Evolutionary conservation across 78 protist genomes (phyloP).

Genomic region (Bodo saltans): DNA sequence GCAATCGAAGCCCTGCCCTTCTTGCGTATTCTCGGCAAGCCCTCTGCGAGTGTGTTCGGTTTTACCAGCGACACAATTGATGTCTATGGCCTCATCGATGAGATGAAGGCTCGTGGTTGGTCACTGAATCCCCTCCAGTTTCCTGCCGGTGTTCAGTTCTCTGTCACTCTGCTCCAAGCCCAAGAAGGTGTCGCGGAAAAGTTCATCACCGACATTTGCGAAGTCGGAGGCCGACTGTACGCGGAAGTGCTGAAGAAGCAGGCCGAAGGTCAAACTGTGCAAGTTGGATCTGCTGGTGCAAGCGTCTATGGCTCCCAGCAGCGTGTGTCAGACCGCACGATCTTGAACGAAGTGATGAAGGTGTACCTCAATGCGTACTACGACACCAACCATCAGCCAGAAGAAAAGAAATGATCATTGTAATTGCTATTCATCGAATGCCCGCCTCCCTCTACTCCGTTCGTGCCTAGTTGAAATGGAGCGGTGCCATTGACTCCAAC

Average conservation of each 20-base stretch:
- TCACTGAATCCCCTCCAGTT: conserved; percentile 24
- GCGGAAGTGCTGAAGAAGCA: background rate
- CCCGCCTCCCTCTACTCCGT: too few relatives aligned
- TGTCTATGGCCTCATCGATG: conserved; percentile 33
- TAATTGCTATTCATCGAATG: too few relatives aligned
- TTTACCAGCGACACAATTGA: background rate
- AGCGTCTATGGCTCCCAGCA: conserved; percentile 9
- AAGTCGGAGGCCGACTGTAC: background rate
- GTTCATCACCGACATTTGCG: background rate
- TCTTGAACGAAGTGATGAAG: background rate
- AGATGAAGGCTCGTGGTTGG: conserved; percentile 39
- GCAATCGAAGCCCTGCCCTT: background rate
- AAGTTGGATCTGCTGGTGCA: background rate
- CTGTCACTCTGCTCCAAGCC: conserved; percentile 25
- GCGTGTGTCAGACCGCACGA: conserved; percentile 6
- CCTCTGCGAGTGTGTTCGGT: conserved; percentile 19
- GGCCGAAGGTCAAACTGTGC: background rate
- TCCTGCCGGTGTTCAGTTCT: conserved; percentile 32
- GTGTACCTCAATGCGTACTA: conserved; percentile 11
- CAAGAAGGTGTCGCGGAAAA: background rate
- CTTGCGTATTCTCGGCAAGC: conserved; percentile 29
- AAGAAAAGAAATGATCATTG: too few relatives aligned
- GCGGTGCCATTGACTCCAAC: too few relatives aligned
- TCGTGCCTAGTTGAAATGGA: too few relatives aligned
- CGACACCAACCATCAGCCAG: background rate